phyloP scores from a whole-genome alignment of 192 early-diverging fungal species.

The Allomyces javanicus region DNA sequence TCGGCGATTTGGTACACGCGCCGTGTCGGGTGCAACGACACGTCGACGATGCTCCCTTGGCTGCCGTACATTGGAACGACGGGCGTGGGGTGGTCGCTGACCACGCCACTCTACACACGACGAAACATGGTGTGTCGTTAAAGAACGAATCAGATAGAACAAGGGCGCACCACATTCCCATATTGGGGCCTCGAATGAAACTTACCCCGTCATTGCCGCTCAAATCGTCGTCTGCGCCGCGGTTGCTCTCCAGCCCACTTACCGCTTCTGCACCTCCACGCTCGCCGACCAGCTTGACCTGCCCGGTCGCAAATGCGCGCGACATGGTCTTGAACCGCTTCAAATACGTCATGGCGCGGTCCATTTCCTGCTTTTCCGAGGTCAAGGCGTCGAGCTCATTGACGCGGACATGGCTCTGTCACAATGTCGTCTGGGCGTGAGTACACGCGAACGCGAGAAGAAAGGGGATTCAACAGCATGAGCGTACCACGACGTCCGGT shows the following conservation, averaged over 20 bases:
- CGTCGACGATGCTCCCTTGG: neutral
- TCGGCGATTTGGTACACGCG: neutral
- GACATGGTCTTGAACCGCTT: constrained; percentile 36
- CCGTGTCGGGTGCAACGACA: neutral
- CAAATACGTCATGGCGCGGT: constrained; percentile 18
- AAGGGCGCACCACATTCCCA: no score
- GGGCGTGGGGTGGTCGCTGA: no score
- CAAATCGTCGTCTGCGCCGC: no score
- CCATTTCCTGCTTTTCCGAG: constrained; percentile 5
- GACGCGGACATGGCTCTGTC: neutral
- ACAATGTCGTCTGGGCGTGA: no score
- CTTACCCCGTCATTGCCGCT: no score
- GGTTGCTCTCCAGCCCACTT: neutral
- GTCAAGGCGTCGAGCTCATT: neutral
- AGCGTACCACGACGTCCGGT: neutral
- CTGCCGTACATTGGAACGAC: neutral
- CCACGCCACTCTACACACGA: neutral
- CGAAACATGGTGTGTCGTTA: neutral
- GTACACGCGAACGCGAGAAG: neutral
- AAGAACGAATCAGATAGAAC: neutral
- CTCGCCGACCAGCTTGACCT: constrained; percentile 3
- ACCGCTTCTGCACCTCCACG: neutral
- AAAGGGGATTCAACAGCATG: neutral
- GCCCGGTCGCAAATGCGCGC: constrained; percentile 30
- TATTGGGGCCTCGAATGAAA: no score